phyloP scores from a whole-genome alignment of 768 basidiomycete species.

The Hydnomerulius pinastri region DNA sequence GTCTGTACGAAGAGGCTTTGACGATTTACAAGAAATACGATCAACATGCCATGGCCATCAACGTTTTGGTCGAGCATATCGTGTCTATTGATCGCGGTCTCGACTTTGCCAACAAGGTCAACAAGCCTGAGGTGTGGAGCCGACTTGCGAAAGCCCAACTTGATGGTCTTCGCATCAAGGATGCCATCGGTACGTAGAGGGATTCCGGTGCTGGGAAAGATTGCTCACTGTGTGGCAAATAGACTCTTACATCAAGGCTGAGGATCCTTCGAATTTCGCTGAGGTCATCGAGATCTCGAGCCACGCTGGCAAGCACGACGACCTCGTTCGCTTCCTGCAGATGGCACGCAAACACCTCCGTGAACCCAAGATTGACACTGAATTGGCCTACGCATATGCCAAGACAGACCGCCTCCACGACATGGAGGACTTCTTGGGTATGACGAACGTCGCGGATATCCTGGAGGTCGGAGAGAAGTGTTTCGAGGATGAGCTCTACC shows the following conservation, averaged over 20 bases:
- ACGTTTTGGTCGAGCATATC: constrained; percentile 96
- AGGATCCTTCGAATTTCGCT: constrained; percentile 89
- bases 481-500: constrained; percentile 97
- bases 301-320: constrained; percentile 89
- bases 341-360: constrained; percentile 98
- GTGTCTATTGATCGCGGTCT: constrained; percentile 96
- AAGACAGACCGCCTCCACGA: constrained; percentile 97
- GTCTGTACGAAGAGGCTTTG: constrained; percentile 93
- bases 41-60: constrained; percentile 94
- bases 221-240: constrained; percentile 7
- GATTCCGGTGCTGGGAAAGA: neutral
- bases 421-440: constrained; percentile 98
- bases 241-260: constrained; percentile 98
- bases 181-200: constrained; percentile 79
- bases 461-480: constrained; percentile 98
- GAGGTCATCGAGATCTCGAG: constrained; percentile 97
- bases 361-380: constrained; percentile 97
- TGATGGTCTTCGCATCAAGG: constrained; percentile 97
- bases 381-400: constrained; percentile 96
- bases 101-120: constrained; percentile 95
- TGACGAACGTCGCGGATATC: constrained; percentile 98
- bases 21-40: constrained; percentile 98
- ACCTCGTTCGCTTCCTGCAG: constrained; percentile 95
- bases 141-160: constrained; percentile 98
- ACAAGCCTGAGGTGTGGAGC: constrained; percentile 96